A percentile compares a stretch with the other conserved stretches of the same genome.
Evolutionary conservation across 2,329 filamentous ascomycete genomes (phyloP).

Genomic region (Botrytis pseudocinerea): DNA sequence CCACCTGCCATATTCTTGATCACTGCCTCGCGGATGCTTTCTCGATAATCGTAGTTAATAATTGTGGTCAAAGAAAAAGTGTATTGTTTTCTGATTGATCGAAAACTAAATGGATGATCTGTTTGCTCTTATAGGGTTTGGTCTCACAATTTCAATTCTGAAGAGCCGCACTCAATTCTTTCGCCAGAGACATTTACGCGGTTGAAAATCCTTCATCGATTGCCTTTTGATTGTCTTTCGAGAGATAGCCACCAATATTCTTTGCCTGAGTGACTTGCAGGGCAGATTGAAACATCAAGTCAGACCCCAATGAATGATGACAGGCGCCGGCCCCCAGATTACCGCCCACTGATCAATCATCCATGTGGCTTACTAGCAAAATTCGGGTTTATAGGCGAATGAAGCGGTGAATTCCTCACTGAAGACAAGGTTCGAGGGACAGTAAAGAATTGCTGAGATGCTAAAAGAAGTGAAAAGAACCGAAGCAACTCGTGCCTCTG

Average conservation of each 20-base stretch:
- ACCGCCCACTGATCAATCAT: not conserved
- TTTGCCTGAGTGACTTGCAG: no score
- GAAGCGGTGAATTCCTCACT: not conserved
- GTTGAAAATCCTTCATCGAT: not conserved
- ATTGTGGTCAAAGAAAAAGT: not conserved
- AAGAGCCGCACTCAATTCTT: not conserved
- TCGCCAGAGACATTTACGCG: not conserved
- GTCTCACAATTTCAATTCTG: not conserved
- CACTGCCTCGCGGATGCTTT: not conserved
- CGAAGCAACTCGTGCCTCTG: not conserved
- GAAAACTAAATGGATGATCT: not conserved
- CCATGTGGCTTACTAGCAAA: not conserved
- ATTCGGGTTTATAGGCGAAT: not conserved
- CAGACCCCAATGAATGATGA: not conserved
- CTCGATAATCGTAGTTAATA: not conserved
- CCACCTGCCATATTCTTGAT: conserved; percentile 3
- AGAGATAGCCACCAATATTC: not conserved
- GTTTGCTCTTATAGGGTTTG: not conserved
- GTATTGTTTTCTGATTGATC: not conserved
- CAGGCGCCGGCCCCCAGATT: not conserved
- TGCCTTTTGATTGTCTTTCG: not conserved
- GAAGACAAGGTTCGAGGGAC: not conserved
- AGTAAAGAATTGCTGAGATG: not conserved
- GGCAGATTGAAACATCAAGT: conserved; percentile 1
- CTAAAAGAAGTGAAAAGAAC: not conserved